Percentiles rank a stretch among this genome's conserved stretches.
These are phyloP conservation scores for Claviceps sp. DNA, from an alignment of 2,329 filamentous ascomycete species.

Conservation along the genomic window DNA sequence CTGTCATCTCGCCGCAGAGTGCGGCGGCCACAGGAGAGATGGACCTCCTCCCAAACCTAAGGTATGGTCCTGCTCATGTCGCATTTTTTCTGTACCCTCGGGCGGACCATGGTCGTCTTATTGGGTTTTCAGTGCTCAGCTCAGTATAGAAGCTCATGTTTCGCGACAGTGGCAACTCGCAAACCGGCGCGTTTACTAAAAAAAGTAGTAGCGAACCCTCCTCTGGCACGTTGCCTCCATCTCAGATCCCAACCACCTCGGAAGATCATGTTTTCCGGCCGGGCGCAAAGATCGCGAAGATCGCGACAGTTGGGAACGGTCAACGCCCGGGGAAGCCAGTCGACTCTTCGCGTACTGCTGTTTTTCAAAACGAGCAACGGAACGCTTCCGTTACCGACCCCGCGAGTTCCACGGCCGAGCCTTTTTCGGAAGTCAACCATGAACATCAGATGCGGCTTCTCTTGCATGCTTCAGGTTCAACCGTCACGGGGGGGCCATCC, in stretches of 20 bases:
- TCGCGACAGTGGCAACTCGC: neutral
- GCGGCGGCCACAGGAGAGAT: neutral
- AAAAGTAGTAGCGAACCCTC: neutral
- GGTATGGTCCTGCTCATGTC: neutral
- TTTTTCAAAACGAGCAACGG: neutral
- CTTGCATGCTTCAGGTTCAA: neutral
- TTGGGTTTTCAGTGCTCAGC: neutral
- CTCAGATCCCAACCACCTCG: neutral
- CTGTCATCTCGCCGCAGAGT: neutral
- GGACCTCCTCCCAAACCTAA: neutral
- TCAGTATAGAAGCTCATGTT: neutral
- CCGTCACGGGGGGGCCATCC: neutral
- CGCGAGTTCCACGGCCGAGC: neutral
- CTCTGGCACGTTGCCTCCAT: neutral
- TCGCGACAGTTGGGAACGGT: neutral
- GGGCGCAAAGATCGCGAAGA: neutral
- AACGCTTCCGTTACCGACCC: neutral
- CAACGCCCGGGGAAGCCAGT: neutral
- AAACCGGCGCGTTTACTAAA: neutral
- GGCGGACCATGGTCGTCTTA: neutral
- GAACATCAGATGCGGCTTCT: neutral
- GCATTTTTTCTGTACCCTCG: neutral
- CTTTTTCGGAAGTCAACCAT: neutral
- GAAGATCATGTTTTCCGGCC: neutral
- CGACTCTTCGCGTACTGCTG: neutral